Conservation (phyloP, 2,329 filamentous ascomycete species). For the Fusarium keratoplasticum region DNA sequence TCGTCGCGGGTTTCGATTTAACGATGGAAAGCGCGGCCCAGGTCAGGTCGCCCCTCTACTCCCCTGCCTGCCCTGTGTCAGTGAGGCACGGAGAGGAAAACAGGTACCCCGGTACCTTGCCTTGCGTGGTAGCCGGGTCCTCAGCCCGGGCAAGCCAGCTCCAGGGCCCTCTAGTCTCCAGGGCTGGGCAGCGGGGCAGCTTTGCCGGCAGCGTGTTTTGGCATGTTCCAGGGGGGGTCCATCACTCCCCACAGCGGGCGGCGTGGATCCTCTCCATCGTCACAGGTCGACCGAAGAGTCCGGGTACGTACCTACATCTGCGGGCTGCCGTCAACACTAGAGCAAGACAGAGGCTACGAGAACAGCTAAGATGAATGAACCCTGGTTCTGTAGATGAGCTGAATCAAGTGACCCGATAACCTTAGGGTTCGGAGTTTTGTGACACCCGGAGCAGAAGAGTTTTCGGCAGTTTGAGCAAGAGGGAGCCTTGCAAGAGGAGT, state of each 20-base stretch:
- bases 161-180: not conserved
- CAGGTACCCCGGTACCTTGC: constrained; percentile 9
- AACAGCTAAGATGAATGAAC: constrained; percentile 1
- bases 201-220: constrained; percentile 26
- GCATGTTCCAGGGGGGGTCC: constrained; percentile 21
- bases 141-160: not conserved
- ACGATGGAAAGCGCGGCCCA: constrained; percentile 40
- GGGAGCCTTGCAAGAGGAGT: not conserved
- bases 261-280: not conserved
- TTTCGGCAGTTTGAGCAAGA: not conserved
- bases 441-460: not conserved
- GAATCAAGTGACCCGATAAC: constrained; percentile 1
- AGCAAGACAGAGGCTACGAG: not conserved
- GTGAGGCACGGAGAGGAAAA: constrained; percentile 6
- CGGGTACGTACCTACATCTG: not conserved
- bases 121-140: constrained; percentile 10
- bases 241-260: constrained; percentile 23
- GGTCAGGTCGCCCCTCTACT: not conserved
- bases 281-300: not conserved
- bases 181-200: constrained; percentile 18
- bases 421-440: not conserved
- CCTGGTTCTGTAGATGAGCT: not conserved
- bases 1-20: constrained; percentile 36
- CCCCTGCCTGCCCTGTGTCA: constrained; percentile 20
- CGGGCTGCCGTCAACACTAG: not conserved